A percentile compares a stretch with the other conserved stretches of the same genome.
Conservation (phyloP, 495 filamentous ascomycete species). For the Melanomma pulvis-pyrius region DNA sequence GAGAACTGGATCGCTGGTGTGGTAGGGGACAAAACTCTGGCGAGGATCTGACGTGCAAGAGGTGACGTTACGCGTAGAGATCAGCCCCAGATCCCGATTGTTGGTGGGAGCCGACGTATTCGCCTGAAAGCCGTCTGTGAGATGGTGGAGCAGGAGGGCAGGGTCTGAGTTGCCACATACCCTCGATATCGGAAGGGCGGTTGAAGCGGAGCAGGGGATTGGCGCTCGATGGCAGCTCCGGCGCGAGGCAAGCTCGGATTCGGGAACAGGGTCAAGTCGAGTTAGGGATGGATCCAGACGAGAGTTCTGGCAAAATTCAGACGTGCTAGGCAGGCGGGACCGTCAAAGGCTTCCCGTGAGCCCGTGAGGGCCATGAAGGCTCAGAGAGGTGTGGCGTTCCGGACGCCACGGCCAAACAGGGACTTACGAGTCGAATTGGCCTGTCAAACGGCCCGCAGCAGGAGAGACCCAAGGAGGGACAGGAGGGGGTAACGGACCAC, state of each 20-base stretch:
- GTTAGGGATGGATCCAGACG: background rate
- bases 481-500: conserved; percentile 22
- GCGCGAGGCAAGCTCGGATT: background rate
- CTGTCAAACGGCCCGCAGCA: conserved; percentile 22
- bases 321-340: conserved; percentile 2
- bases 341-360: background rate
- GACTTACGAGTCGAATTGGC: conserved; percentile 27
- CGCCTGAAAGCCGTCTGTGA: conserved; percentile 2
- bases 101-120: background rate
- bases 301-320: background rate
- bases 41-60: conserved; percentile 18
- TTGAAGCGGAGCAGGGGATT: background rate
- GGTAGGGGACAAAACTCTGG: conserved; percentile 18
- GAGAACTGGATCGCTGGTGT: conserved; percentile 24
- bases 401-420: conserved; percentile 28
- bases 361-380: background rate
- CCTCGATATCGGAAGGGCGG: conserved; percentile 24
- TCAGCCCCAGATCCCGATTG: conserved; percentile 29
- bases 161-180: conserved; percentile 26
- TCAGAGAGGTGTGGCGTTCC: conserved; percentile 29
- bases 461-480: background rate
- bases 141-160: conserved; percentile 1
- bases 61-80: conserved; percentile 35
- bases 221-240: background rate
- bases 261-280: background rate